Base-by-base conservation (phyloP, 1,139 yeast genomes). In the Lodderomyces pseudojiufengensis region DNA sequence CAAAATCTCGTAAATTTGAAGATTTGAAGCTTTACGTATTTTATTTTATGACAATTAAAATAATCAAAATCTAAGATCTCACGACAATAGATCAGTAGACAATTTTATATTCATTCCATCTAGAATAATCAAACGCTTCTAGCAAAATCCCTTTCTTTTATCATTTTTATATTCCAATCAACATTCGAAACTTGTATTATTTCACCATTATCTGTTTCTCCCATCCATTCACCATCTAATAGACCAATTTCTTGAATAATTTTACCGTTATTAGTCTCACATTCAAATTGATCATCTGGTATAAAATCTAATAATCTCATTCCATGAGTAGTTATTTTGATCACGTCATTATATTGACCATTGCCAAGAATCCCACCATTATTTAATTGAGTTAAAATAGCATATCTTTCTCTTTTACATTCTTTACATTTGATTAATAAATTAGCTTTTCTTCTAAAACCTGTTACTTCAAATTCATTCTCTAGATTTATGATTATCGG, bases 141-240 rank as follows among this genome's bases (percentile, higher is more conserved):
- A 5, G 20, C 20, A 18, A 18, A 18, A 18, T 18, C 20, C 7
- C 20, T 18, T 11, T 25, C 28, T 10, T 28, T 27, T 8, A 32
- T 39, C 29, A 38, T 5, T 13, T 37, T 28, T 21, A 35, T 24
- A 31, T 45, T 37, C 81, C 88, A 86, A 35, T 63, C 52, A 21
- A 78, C 67, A 10, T 85, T 86, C 1, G 84, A 77, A 7, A 90
- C 73, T 13, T 87, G 76, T 22, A 87, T 95, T 54, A 88, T 96
- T 21, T 77, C 74, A 8, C 81, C 80, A 48, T 75, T 73, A 37
- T 88, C 96, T 52, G 90, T 97, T 53, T 86, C 88, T 48, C 87
- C 97, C 50, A 78, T 84, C 92, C 95, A 88, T 51, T 90, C 96
- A 28, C 84, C 94, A 28, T 84, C 94, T 27, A 72, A 73, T 35